Conservation (phyloP, 2,329 filamentous ascomycete genomes). For the Penicillium sp. region DNA sequence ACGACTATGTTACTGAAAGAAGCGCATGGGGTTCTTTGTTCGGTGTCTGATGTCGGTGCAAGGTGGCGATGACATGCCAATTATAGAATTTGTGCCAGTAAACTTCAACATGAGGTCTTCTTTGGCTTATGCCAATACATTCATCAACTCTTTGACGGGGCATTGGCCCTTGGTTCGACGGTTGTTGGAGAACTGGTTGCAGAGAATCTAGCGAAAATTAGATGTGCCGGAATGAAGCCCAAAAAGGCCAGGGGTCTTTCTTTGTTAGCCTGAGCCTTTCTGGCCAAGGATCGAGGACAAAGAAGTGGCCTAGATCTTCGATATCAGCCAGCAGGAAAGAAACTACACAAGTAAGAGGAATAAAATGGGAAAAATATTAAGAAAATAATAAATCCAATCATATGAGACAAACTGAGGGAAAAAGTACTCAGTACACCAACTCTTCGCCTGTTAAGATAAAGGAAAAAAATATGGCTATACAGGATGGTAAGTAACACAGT, state of each 20-base stretch:
- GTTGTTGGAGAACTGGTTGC: neutral
- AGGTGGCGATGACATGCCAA: neutral
- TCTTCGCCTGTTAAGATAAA: conserved; percentile 35
- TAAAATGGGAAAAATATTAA: neutral
- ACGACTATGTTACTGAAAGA: neutral
- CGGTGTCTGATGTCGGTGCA: neutral
- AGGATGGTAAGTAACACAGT: conserved; percentile 38
- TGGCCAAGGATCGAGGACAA: neutral
- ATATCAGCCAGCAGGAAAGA: neutral
- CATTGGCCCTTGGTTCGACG: neutral
- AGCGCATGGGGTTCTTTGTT: neutral
- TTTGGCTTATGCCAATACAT: neutral
- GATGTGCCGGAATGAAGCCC: neutral
- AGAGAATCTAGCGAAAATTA: too few relatives aligned
- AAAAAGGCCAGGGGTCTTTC: neutral
- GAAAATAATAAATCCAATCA: conserved; percentile 20
- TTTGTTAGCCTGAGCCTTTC: neutral
- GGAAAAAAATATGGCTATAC: conserved; percentile 42
- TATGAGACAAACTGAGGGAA: conserved; percentile 26
- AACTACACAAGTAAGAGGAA: neutral
- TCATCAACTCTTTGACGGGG: neutral
- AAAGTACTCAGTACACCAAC: conserved; percentile 34
- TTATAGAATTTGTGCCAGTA: neutral
- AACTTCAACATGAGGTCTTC: neutral
- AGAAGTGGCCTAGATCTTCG: neutral